Evolutionary conservation across 805 yeast genomes (phyloP).

Genomic region (Yamadazyma phyllophila): DNA sequence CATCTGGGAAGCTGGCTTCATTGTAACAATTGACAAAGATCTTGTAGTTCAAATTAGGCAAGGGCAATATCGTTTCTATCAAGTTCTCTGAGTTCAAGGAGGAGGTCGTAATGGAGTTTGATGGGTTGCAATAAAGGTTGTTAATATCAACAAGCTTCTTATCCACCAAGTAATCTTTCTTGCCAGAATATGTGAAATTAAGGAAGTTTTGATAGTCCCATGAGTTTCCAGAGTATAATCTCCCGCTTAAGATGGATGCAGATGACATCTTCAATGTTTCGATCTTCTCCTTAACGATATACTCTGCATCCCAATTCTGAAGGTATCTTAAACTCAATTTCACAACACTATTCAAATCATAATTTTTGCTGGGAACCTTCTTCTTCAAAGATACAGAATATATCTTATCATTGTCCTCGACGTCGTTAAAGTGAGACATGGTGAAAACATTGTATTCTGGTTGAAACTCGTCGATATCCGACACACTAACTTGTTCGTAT

Average conservation of each 20-base stretch:
- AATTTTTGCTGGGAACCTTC: constrained; percentile 9
- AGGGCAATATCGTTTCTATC: constrained; percentile 29
- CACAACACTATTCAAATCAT: constrained; percentile 11
- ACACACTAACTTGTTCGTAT: constrained; percentile 15
- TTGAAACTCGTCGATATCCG: background rate
- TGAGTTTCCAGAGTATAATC: constrained; percentile 81
- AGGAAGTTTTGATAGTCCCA: constrained; percentile 59
- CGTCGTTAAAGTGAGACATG: constrained; percentile 5
- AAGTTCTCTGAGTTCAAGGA: constrained; percentile 19
- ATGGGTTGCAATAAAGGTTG: constrained; percentile 44
- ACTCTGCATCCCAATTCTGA: constrained; percentile 61
- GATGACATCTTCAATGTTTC: constrained; percentile 83
- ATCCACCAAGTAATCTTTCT: constrained; percentile 8
- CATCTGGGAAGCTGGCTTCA: constrained; percentile 53
- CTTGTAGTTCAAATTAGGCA: constrained; percentile 55
- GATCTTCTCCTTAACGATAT: constrained; percentile 69
- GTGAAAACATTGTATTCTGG: constrained; percentile 14
- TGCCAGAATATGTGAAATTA: constrained; percentile 12
- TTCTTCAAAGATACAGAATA: constrained; percentile 3
- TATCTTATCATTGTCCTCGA: background rate
- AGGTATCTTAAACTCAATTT: constrained; percentile 10
- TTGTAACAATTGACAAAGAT: constrained; percentile 59
- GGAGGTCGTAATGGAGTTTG: constrained; percentile 46
- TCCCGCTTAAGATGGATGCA: constrained; percentile 55
- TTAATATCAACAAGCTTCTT: constrained; percentile 7